phyloP scores from a whole-genome alignment of 1,284 basidiomycete genomes.

The Flammula alnicola region DNA sequence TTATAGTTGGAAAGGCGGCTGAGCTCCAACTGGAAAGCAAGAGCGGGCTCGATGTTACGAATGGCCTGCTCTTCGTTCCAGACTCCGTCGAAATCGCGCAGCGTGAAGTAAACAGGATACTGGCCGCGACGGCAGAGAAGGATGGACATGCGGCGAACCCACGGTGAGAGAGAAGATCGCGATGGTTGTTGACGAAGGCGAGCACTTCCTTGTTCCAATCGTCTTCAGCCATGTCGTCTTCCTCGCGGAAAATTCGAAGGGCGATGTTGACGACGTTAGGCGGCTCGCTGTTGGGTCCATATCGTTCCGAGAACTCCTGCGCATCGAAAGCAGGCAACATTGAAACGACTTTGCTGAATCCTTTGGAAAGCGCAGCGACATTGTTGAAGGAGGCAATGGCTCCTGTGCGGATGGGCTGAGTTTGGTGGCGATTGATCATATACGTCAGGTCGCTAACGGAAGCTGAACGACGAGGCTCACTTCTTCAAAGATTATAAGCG shows the following conservation, averaged over 20 bases:
- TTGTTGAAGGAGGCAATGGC: slow-evolving; percentile 89
- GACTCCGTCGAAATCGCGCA: slow-evolving; percentile 74
- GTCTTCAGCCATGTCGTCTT: slow-evolving; percentile 79
- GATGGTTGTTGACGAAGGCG: slow-evolving; percentile 76
- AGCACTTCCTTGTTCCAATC: slow-evolving; percentile 81
- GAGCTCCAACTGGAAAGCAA: slow-evolving; percentile 98
- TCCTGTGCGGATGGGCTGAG: slow-evolving; percentile 87
- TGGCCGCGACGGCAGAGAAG: slow-evolving; percentile 90
- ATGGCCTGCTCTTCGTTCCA: slow-evolving; percentile 98
- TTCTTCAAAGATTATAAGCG: slow-evolving; percentile 25
- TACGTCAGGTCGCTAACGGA: slow-evolving; percentile 95
- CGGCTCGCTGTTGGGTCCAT: slow-evolving; percentile 73
- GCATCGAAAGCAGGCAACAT: slow-evolving; percentile 76
- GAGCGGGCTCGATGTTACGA: slow-evolving; percentile 97
- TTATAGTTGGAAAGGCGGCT: slow-evolving; percentile 97
- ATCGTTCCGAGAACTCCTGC: slow-evolving; percentile 73
- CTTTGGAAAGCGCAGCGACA: slow-evolving; percentile 70
- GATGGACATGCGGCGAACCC: slow-evolving; percentile 94
- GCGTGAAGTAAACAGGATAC: slow-evolving; percentile 95
- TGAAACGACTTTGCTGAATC: slow-evolving; percentile 73
- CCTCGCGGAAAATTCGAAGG: slow-evolving; percentile 80
- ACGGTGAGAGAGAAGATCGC: slow-evolving; percentile 65
- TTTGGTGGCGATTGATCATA: slow-evolving; percentile 81
- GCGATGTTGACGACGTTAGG: slow-evolving; percentile 96
- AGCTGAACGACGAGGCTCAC: slow-evolving; percentile 61